phyloP scores from a whole-genome alignment of 23 red algal species.

The Gracilaria gracilis region DNA sequence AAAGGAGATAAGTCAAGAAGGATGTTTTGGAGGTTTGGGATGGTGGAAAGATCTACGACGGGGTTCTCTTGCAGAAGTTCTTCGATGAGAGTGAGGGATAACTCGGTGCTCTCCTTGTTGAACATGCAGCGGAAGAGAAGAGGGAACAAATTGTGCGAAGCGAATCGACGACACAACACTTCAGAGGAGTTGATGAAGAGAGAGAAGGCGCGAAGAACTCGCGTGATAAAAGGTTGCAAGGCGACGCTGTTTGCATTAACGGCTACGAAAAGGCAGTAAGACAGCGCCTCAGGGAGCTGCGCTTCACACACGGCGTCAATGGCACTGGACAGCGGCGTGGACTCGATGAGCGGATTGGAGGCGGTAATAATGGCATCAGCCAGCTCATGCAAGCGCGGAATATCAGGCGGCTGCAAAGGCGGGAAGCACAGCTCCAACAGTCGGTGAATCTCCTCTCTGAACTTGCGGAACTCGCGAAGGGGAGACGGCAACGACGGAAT shows the following conservation, averaged over 20 bases:
- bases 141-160: slow-evolving; percentile 43
- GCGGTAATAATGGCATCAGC: not conserved
- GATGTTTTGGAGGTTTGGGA: slow-evolving; percentile 27
- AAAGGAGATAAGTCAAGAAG: slow-evolving; percentile 49
- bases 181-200: slow-evolving; percentile 19
- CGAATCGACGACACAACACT: slow-evolving; percentile 2
- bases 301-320: slow-evolving; percentile 31
- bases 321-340: not conserved
- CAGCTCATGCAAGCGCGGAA: slow-evolving; percentile 25
- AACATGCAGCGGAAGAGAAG: slow-evolving; percentile 58
- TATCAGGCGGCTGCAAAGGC: slow-evolving; percentile 3
- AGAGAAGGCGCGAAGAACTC: slow-evolving; percentile 11
- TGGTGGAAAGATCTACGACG: slow-evolving; percentile 63
- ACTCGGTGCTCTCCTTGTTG: slow-evolving; percentile 44
- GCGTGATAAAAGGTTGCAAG: not conserved
- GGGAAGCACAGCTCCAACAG: slow-evolving; percentile 19
- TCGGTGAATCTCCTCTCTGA: not conserved
- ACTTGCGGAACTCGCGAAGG: slow-evolving; percentile 1
- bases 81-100: slow-evolving; percentile 61
- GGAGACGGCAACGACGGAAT: not conserved
- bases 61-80: slow-evolving; percentile 48
- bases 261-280: slow-evolving; percentile 33
- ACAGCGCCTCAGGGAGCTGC: slow-evolving; percentile 30
- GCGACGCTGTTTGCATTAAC: slow-evolving; percentile 4
- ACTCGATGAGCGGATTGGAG: slow-evolving; percentile 17